phyloP scores from a whole-genome alignment of 139 green algal genomes.

The Eudorina sp. region DNA sequence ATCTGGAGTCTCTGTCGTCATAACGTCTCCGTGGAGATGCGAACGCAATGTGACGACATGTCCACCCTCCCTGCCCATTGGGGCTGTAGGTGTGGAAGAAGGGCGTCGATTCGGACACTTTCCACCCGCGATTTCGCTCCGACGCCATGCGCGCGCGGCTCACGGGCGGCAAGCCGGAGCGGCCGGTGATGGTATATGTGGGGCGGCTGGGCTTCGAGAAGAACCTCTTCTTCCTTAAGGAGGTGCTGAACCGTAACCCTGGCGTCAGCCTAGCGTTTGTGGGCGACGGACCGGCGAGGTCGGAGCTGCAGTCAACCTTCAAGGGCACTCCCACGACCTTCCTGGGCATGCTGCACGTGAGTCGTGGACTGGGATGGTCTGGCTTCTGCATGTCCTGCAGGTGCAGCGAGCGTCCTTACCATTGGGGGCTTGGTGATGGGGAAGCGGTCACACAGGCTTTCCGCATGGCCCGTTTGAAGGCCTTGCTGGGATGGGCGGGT shows the following conservation, averaged over 20 bases:
- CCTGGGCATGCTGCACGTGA: constrained; percentile 59
- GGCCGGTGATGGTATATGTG: constrained; percentile 93
- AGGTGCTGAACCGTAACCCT: constrained; percentile 78
- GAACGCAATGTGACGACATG: background rate
- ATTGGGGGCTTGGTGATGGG: too few species aligned
- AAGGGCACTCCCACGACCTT: constrained; percentile 74
- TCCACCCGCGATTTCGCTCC: constrained; percentile 79
- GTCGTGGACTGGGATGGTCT: background rate
- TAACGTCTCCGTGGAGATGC: too few species aligned
- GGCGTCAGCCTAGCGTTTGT: constrained; percentile 89
- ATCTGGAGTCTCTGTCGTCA: too few species aligned
- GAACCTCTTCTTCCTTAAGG: constrained; percentile 84
- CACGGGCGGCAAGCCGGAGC: constrained; percentile 78
- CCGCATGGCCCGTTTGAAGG: too few species aligned
- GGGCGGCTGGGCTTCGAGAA: constrained; percentile 93
- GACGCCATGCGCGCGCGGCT: constrained; percentile 81
- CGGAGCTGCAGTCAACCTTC: constrained; percentile 77
- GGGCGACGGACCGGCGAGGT: constrained; percentile 88
- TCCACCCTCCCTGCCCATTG: constrained; percentile 36
- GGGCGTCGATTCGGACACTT: constrained; percentile 86
- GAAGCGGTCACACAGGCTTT: too few species aligned
- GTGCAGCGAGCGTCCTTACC: too few species aligned
- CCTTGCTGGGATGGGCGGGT: too few species aligned
- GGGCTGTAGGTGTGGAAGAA: constrained; percentile 86
- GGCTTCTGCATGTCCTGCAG: too few species aligned